Evolutionary conservation across 228 moss, liverwort and hornwort species (phyloP).

Genomic region (Sphagnum fallax): DNA sequence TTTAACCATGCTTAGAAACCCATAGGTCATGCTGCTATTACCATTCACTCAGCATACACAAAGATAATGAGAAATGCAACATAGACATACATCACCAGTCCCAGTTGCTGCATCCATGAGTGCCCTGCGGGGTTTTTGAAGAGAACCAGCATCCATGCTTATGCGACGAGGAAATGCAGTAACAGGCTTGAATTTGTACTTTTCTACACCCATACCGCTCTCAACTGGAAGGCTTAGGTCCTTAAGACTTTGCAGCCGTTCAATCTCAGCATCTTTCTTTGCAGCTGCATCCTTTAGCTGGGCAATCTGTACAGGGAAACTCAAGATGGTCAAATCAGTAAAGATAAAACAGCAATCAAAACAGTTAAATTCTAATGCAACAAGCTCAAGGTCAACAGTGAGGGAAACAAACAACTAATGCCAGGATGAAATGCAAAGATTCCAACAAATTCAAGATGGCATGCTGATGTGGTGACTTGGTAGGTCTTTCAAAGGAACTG

Average conservation of each 20-base stretch:
- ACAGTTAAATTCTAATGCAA: neutral
- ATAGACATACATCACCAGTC: constrained; percentile 16
- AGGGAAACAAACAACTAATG: too few species aligned
- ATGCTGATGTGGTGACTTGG: too few species aligned
- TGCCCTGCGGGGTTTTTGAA: constrained; percentile 24
- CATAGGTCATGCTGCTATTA: too few species aligned
- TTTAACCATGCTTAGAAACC: too few species aligned
- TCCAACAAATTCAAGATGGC: too few species aligned
- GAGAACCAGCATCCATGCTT: constrained; percentile 16
- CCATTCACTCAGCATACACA: too few species aligned
- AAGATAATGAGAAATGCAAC: too few species aligned
- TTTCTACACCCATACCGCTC: constrained; percentile 10
- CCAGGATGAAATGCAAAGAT: too few species aligned
- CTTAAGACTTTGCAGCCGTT: constrained; percentile 18
- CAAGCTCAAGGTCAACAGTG: neutral
- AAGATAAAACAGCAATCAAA: neutral
- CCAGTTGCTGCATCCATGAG: constrained; percentile 24
- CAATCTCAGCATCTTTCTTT: constrained; percentile 63
- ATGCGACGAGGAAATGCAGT: constrained; percentile 19
- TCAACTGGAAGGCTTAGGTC: constrained; percentile 30
- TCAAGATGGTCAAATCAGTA: neutral
- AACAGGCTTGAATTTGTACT: constrained; percentile 21
- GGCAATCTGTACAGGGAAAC: constrained; percentile 25
- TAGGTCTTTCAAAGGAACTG: too few species aligned
- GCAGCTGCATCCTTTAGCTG: constrained; percentile 53